phyloP scores from a whole-genome alignment of 179 eudicot species.

The Heliamphora pulchella region DNA sequence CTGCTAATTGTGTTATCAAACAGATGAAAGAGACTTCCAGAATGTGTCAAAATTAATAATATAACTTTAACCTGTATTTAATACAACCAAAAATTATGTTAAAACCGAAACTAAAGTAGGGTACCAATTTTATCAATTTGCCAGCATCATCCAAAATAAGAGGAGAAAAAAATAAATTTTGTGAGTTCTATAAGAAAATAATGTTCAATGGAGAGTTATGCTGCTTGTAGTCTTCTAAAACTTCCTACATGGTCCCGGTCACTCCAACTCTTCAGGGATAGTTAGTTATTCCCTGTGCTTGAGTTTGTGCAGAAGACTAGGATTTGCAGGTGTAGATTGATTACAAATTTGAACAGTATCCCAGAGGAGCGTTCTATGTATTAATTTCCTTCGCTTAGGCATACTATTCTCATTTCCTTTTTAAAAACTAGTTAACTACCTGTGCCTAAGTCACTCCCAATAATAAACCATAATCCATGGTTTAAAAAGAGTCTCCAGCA shows the following conservation, averaged over 20 bases:
- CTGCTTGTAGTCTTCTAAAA: not conserved
- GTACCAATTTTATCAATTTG: not conserved
- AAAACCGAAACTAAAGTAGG: not conserved
- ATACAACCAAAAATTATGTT: not conserved
- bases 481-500: too few species aligned
- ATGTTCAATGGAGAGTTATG: not conserved
- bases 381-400: not conserved
- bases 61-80: not conserved
- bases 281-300: too few species aligned
- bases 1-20: not conserved
- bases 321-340: slow-evolving; percentile 6
- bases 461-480: too few species aligned
- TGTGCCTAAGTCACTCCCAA: too few species aligned
- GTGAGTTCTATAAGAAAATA: not conserved
- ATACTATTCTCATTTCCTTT: not conserved
- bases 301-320: not conserved
- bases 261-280: too few species aligned
- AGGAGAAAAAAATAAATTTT: not conserved
- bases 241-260: not conserved
- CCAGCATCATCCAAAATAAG: not conserved
- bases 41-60: not conserved
- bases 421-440: too few species aligned
- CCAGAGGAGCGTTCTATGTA: not conserved
- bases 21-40: too few species aligned
- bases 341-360: not conserved